Base-by-base conservation (phyloP, 768 basidiomycete genomes). In the Cubamyces lactineus region DNA sequence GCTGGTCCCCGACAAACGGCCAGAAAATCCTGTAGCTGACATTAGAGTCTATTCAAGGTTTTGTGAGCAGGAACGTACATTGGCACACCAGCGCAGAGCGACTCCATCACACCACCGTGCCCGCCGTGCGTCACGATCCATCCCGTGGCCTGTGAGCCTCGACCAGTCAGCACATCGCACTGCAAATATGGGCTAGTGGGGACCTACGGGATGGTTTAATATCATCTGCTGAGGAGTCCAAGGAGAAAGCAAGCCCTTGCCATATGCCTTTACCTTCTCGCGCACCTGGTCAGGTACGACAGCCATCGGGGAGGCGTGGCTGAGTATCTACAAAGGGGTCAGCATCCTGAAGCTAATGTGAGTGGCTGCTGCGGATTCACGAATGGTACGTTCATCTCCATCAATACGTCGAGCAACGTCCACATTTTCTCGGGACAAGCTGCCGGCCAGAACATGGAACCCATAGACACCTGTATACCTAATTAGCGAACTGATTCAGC, bases 391-490 rank as follows among this genome's bases (percentile, higher is more conserved):
- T 50, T 30, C 34, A 47, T 26, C 21, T 67, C 64, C 46, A 69
- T 63, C 15, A 67, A 38, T 15, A 66, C 62, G 15, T 70, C 67
- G 0, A 70, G 38, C 30, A 69, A 48, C 0, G 63, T 62, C 62
- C 64, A 69, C 3, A 67, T 2, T 41, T 62, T 61, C 54, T 67
- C 67, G 1, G 63, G 51, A 2, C 19, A 28, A 23, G 64, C 58
- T 2, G 46, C n/a, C 6, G 69, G 63, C 67, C 67, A 70, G 42
- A 52, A 67, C 0, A 66, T 13, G 15, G 67, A 59, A 7, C 69
- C 69, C 46, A 69, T 66, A 0, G 67, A 68, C 16, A 70, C 55
- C 69, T 68, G 51, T 6, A 11, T 11, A 11, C 1, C 34, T 7
- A 11, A 1, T 34, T 1, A 34, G 9, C 34, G 34, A 11, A 34